Evolutionary conservation across 73 alveolate genomes (phyloP).

Genomic region (Loxodes magnus): DNA sequence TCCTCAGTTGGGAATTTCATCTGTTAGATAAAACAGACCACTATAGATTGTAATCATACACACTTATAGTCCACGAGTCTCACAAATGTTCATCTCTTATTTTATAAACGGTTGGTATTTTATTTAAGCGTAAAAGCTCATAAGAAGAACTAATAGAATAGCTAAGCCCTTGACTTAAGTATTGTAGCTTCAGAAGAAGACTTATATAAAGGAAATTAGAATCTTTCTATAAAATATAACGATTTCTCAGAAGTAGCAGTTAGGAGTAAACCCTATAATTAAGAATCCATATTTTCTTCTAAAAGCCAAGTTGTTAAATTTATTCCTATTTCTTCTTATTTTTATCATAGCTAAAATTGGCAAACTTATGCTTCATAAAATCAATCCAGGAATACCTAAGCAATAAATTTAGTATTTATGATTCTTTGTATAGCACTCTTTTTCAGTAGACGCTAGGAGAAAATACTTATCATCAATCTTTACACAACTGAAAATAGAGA

Average conservation of each 20-base stretch:
- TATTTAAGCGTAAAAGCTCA: background rate
- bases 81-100: background rate
- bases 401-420: constrained; percentile 1
- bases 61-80: background rate
- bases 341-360: background rate
- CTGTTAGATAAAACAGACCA: constrained; percentile 1
- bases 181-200: constrained; percentile 1
- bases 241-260: constrained; percentile 42
- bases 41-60: background rate
- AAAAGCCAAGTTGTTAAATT: constrained; percentile 7
- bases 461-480: constrained; percentile 30
- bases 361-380: constrained; percentile 10
- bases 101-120: background rate
- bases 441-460: constrained; percentile 19
- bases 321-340: background rate
- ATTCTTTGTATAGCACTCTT: constrained; percentile 17
- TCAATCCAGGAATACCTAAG: constrained; percentile 36
- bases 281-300: constrained; percentile 45
- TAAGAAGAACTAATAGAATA: background rate
- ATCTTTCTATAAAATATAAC: constrained; percentile 40
- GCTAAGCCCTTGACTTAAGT: background rate
- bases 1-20: background rate
- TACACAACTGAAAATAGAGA: constrained; percentile 38
- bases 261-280: constrained; percentile 37
- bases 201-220: constrained; percentile 20